Evolutionary conservation across 805 yeast species (phyloP).

Genomic region (Schwanniomyces pseudopolymorphus): DNA sequence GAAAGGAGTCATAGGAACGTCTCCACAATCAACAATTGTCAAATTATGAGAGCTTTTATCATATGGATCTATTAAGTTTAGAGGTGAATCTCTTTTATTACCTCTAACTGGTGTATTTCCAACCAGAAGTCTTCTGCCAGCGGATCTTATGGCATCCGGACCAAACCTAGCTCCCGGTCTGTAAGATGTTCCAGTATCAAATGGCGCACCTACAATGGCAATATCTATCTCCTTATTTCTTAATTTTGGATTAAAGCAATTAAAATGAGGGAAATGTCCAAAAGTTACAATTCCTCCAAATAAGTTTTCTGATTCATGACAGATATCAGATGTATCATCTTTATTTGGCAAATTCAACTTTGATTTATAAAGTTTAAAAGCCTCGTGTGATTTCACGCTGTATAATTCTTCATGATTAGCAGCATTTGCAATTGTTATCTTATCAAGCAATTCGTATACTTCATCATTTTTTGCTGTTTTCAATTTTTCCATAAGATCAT

Average conservation of each 20-base stretch:
- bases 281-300: slow-evolving; percentile 57
- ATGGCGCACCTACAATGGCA: slow-evolving; percentile 28
- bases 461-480: neutral
- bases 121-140: slow-evolving; percentile 43
- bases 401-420: neutral
- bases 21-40: slow-evolving; percentile 59
- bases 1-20: slow-evolving; percentile 63
- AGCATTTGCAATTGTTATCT: neutral
- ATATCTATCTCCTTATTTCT: slow-evolving; percentile 21
- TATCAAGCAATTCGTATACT: neutral
- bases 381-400: slow-evolving; percentile 6
- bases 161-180: slow-evolving; percentile 30
- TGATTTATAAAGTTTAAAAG: slow-evolving; percentile 9
- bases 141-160: slow-evolving; percentile 28
- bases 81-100: slow-evolving; percentile 23
- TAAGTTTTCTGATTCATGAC: slow-evolving; percentile 11
- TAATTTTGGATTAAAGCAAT: slow-evolving; percentile 44
- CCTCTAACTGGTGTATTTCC: slow-evolving; percentile 44
- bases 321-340: slow-evolving; percentile 34
- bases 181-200: slow-evolving; percentile 26
- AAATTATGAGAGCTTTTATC: slow-evolving; percentile 39
- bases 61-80: slow-evolving; percentile 53
- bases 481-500: neutral
- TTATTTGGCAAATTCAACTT: slow-evolving; percentile 29
- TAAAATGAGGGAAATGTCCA: slow-evolving; percentile 47